phyloP scores from a whole-genome alignment of 139 green algal species.

The Tetratostichococcus sp. region DNA sequence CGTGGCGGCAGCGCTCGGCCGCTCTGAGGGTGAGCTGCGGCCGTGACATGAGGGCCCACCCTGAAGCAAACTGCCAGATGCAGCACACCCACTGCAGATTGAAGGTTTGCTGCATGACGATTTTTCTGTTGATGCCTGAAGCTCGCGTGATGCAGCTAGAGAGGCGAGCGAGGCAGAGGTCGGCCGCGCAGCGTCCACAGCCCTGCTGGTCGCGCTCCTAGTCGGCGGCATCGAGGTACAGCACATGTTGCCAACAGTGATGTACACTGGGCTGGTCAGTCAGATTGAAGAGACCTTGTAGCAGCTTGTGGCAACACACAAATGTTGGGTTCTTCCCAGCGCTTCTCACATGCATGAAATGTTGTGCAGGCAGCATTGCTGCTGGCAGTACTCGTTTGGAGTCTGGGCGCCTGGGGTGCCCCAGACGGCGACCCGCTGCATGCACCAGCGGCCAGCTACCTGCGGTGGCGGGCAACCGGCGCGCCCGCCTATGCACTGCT shows the following conservation, averaged over 20 bases:
- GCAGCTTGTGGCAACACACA: too few species aligned
- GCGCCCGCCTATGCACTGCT: slow-evolving; percentile 56
- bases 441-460: slow-evolving; percentile 26
- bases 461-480: slow-evolving; percentile 51
- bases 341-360: too few species aligned
- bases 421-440: slow-evolving; percentile 16
- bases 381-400: slow-evolving; percentile 8
- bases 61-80: too few species aligned
- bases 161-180: background rate
- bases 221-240: slow-evolving; percentile 16
- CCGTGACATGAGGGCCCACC: too few species aligned
- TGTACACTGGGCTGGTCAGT: too few species aligned
- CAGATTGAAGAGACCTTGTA: too few species aligned
- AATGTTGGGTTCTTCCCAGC: too few species aligned
- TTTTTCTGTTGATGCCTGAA: too few species aligned
- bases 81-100: too few species aligned
- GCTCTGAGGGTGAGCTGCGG: background rate
- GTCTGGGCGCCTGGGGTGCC: slow-evolving; percentile 40
- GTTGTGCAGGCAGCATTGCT: slow-evolving; percentile 47
- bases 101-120: too few species aligned
- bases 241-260: too few species aligned
- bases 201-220: slow-evolving; percentile 20
- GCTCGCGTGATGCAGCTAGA: background rate
- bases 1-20: slow-evolving; percentile 48
- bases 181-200: slow-evolving; percentile 17